These are phyloP conservation scores for Ganoderma lingzhi DNA, from an alignment of 1,284 basidiomycete species.

Conservation along the genomic window DNA sequence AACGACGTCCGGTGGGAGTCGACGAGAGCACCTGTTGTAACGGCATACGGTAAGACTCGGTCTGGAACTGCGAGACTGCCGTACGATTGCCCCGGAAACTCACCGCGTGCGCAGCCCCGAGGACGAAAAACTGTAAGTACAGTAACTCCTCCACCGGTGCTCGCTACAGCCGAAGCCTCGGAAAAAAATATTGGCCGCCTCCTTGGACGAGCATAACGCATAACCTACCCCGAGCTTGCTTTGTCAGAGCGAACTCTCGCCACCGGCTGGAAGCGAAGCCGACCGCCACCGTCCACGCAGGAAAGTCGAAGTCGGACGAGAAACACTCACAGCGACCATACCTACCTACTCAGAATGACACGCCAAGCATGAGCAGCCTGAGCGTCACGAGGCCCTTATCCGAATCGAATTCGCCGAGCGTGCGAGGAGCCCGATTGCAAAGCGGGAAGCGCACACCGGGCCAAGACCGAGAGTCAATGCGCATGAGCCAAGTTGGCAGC, in stretches of 20 bases:
- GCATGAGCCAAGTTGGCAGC: neutral
- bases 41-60: neutral
- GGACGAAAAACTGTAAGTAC: neutral
- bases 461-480: neutral
- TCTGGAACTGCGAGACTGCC: neutral
- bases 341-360: neutral
- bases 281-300: neutral
- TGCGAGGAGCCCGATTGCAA: slow-evolving; percentile 1
- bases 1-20: neutral
- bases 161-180: neutral
- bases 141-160: neutral
- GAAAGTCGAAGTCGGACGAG: neutral
- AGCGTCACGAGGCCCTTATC: neutral
- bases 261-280: neutral
- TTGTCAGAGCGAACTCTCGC: neutral
- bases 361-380: neutral
- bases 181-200: neutral
- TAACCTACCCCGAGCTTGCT: neutral
- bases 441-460: neutral
- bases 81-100: neutral
- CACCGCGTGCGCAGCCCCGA: neutral
- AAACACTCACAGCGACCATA: neutral
- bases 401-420: neutral
- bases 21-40: neutral
- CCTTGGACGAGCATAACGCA: neutral